Conservation (phyloP, 805 yeast species). For the Lachancea mirantina region DNA sequence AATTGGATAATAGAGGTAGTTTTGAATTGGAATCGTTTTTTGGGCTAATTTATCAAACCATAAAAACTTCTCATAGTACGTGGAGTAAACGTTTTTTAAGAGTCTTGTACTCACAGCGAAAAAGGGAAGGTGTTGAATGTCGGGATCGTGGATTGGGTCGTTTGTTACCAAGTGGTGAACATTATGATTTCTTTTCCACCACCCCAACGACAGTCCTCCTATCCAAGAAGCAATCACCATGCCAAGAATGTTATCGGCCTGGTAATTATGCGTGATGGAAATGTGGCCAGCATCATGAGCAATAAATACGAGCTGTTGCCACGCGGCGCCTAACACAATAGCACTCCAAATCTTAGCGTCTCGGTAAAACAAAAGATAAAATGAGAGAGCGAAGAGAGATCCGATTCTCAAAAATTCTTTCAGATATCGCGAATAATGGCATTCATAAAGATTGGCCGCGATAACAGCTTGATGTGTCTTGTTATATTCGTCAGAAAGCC, state of each 20-base stretch:
- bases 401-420: conserved; percentile 58
- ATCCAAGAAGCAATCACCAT: conserved; percentile 64
- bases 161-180: conserved; percentile 91
- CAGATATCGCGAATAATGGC: conserved; percentile 67
- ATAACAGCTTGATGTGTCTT: conserved; percentile 50
- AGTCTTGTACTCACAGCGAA: conserved; percentile 76
- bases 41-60: conserved; percentile 64
- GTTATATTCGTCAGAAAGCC: conserved; percentile 50
- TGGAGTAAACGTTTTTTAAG: conserved; percentile 64
- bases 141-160: conserved; percentile 92
- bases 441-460: conserved; percentile 57
- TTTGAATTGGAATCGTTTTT: conserved; percentile 53
- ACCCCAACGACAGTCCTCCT: conserved; percentile 86
- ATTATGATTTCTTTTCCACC: conserved; percentile 94
- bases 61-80: conserved; percentile 64
- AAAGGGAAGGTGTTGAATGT: conserved; percentile 86
- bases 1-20: conserved; percentile 68
- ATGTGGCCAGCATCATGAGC: conserved; percentile 91
- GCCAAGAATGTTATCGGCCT: conserved; percentile 67
- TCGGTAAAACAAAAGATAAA: conserved; percentile 38
- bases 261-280: conserved; percentile 73
- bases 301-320: conserved; percentile 86
- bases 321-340: conserved; percentile 57
- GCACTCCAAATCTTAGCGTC: conserved; percentile 52
- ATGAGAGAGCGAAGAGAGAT: conserved; percentile 44